Evolutionary conservation across 257 asterid genomes (phyloP).

Genomic region (Sherardia arvensis): DNA sequence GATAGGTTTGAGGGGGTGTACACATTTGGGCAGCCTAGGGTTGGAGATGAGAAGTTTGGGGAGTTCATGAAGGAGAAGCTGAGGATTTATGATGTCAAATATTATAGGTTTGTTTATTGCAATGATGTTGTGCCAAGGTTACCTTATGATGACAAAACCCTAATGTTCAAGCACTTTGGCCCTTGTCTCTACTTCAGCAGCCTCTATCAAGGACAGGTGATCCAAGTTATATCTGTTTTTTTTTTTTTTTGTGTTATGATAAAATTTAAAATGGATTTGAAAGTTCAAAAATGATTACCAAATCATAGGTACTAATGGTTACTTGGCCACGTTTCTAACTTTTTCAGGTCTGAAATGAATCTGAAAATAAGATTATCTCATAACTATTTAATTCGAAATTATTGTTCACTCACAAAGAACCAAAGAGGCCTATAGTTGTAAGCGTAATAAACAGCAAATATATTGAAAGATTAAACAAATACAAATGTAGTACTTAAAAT

Average conservation of each 20-base stretch:
- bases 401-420: no score
- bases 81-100: constrained; percentile 23
- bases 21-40: constrained; percentile 80
- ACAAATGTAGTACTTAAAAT: no score
- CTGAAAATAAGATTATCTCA: no score
- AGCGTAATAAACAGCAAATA: no score
- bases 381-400: no score
- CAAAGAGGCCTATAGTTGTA: no score
- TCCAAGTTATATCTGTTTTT: neutral
- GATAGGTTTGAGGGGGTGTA: constrained; percentile 54
- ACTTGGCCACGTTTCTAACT: no score
- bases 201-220: constrained; percentile 53
- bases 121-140: constrained; percentile 68
- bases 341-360: no score
- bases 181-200: constrained; percentile 52
- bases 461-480: no score
- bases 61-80: constrained; percentile 44
- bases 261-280: neutral
- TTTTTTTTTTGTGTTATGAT: neutral
- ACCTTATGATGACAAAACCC: constrained; percentile 56
- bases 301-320: no score
- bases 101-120: constrained; percentile 45
- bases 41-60: constrained; percentile 62
- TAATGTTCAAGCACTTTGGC: constrained; percentile 67
- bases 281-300: neutral